Evolutionary conservation across 371 early-diverging fungal species (phyloP).

Genomic region (Modicella reniformis): DNA sequence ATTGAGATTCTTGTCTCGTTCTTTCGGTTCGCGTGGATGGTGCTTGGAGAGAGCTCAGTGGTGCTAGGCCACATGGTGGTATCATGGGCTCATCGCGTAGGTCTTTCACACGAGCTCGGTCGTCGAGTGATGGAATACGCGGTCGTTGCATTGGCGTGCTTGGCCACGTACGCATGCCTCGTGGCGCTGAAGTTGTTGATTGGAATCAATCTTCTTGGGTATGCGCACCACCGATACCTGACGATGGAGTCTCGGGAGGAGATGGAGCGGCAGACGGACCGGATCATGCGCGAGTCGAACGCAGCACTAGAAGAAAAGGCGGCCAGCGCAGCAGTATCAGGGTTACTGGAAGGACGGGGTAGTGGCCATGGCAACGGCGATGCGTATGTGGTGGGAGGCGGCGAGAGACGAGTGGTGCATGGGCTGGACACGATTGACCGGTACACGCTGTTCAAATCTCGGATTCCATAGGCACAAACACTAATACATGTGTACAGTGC

Average conservation of each 20-base stretch:
- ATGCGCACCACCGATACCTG: constrained; percentile 72
- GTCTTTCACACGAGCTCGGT: constrained; percentile 38
- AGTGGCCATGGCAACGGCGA: constrained; percentile 26
- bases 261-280: constrained; percentile 57
- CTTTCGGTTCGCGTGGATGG: constrained; percentile 21
- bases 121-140: constrained; percentile 36
- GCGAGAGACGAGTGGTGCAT: constrained; percentile 29
- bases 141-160: constrained; percentile 25
- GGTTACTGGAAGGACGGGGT: constrained; percentile 36
- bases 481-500: no score
- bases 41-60: constrained; percentile 13
- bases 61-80: constrained; percentile 10
- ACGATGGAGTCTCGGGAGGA: constrained; percentile 70
- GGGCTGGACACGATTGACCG: constrained; percentile 89
- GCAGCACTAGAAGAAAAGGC: constrained; percentile 70
- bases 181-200: constrained; percentile 78
- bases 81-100: constrained; percentile 25
- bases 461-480: constrained; percentile 75
- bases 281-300: constrained; percentile 61
- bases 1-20: constrained; percentile 20
- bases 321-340: constrained; percentile 30
- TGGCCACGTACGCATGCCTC: constrained; percentile 58
- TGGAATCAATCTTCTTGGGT: constrained; percentile 76
- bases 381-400: constrained; percentile 30
- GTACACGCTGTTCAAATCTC: constrained; percentile 89